Conservation (phyloP, 1,284 basidiomycete species). For the Leccinum griseonigrum region DNA sequence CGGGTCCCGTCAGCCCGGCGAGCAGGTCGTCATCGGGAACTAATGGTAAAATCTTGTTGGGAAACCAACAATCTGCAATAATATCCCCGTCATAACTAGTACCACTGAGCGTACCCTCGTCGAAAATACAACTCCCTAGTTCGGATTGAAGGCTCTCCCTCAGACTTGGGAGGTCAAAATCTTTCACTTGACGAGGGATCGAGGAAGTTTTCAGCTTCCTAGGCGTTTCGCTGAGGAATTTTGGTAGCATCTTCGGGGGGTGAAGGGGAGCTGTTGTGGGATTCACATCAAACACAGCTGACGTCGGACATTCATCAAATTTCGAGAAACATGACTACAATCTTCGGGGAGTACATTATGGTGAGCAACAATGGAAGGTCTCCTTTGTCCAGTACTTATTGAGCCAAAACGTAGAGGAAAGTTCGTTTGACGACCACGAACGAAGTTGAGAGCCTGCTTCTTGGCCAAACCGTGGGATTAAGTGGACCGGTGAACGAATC, state of each 20-base stretch:
- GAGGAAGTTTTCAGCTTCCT: background rate
- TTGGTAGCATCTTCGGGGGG: background rate
- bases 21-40: background rate
- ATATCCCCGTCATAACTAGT: background rate
- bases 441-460: background rate
- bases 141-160: background rate
- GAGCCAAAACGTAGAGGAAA: background rate
- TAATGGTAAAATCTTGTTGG: background rate
- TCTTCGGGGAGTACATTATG: background rate
- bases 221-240: background rate
- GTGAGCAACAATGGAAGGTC: background rate
- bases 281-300: background rate
- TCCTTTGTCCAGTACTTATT: constrained; percentile 1
- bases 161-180: background rate
- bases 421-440: background rate
- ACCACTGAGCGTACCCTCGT: background rate
- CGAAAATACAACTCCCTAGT: background rate
- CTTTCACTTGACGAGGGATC: background rate
- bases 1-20: background rate
- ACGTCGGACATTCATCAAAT: too few relatives aligned
- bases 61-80: background rate
- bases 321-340: background rate
- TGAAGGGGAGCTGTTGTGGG: background rate
- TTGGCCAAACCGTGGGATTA: background rate
- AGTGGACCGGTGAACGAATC: background rate